phyloP scores from a whole-genome alignment of 2,329 filamentous ascomycete species.

The Fusarium penzigii region DNA sequence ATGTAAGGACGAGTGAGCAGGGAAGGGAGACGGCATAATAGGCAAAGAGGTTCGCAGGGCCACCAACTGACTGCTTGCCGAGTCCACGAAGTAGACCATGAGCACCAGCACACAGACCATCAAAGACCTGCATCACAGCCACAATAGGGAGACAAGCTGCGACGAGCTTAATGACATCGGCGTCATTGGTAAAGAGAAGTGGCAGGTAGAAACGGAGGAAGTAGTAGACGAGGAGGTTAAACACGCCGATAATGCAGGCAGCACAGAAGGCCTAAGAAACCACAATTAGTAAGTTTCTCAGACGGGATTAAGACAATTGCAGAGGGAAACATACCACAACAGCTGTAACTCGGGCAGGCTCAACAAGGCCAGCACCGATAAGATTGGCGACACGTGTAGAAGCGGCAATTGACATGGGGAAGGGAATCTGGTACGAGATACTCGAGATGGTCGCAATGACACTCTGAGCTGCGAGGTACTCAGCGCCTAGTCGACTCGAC shows the following conservation, averaged over 20 bases:
- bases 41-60: conserved; percentile 81
- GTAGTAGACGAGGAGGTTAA: conserved; percentile 74
- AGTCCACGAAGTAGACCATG: conserved; percentile 86
- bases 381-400: conserved; percentile 90
- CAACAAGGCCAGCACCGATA: conserved; percentile 81
- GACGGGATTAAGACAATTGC: no score
- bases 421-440: conserved; percentile 88
- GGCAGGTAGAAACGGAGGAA: conserved; percentile 73
- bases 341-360: conserved; percentile 78
- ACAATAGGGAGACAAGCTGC: conserved; percentile 74
- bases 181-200: conserved; percentile 73
- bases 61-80: conserved; percentile 85
- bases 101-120: conserved; percentile 75
- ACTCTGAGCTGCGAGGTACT: conserved; percentile 83
- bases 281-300: conserved; percentile 2
- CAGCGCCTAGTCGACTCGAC: conserved; percentile 75
- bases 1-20: conserved; percentile 75
- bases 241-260: conserved; percentile 70
- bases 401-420: conserved; percentile 84
- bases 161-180: conserved; percentile 68
- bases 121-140: conserved; percentile 87
- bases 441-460: conserved; percentile 77
- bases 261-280: conserved; percentile 56
- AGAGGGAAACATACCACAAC: conserved; percentile 60
- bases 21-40: conserved; percentile 89